Evolutionary conservation across 352 stramenopile species (phyloP), one percentile per base, ranked within the genome.

Genomic region (Pythium phragmiticola): DNA sequence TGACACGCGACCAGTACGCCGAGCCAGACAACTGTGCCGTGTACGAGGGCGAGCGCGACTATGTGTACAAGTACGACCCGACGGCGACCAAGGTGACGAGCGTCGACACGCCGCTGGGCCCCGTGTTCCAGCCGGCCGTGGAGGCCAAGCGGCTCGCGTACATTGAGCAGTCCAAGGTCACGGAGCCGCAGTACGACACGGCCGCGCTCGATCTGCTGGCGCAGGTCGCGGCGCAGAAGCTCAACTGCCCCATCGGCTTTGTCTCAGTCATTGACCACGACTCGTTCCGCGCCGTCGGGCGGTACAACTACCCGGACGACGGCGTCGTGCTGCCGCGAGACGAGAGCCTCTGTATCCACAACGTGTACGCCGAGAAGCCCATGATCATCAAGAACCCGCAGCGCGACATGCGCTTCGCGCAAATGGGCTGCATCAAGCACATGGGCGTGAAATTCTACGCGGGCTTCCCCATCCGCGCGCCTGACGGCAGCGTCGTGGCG

Each of bases 381-480:
- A 67, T 90, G 65, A 70, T 90, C 43, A 45, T 88, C 61, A 85
- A 88, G 64, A 83, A 89, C 68, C 77, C 78, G 28, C 68, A 77
- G 63, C 77, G 80, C 7, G 80, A 88, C 59, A 82, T 88, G 77
- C 75, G 78, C 28, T 89, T 89, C 56, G 65, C 66, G n/a, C 70
- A 88, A 36, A 78, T 86, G 71, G 63, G 76, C 43, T 74, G 57
- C 26, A 63, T 88, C n/a, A 50, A 76, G 41, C 66, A 82, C 14
- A 50, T 81, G 19, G 77, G 72, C 46, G 72, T 87, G 41, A 84
- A 84, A 52, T 88, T 87, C 63, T 89, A 88, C 73, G 80, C 78
- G 3, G 75, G 78, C 0, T 91, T 91, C 58, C 80, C 82, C 0
- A 58, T 91, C 0, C 62, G 57, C 30, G 78, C 68, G 0, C 77